Percentiles rank a stretch among this genome's conserved stretches.
Conservation (phyloP, 306 rosid species). For the Luffa acutangula region DNA sequence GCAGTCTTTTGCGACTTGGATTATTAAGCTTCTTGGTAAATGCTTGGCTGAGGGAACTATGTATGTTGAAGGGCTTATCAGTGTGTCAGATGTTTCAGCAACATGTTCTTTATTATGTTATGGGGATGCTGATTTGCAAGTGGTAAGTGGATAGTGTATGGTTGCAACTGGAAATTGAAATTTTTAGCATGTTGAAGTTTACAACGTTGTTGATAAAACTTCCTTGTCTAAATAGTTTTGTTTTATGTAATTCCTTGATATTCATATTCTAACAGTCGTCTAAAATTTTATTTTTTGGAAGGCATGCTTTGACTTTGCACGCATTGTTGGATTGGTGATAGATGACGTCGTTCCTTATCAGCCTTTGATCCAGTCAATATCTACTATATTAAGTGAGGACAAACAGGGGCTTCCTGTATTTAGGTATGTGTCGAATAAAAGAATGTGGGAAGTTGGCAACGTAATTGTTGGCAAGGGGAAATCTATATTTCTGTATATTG, state of each 20-base stretch:
- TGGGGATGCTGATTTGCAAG: slow-evolving; percentile 72
- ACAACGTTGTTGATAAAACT: slow-evolving; percentile 11
- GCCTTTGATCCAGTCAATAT: slow-evolving; percentile 53
- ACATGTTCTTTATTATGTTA: slow-evolving; percentile 72
- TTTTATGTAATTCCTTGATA: neutral
- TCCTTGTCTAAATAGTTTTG: slow-evolving; percentile 4
- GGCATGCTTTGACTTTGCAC: slow-evolving; percentile 84
- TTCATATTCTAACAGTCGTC: slow-evolving; percentile 1
- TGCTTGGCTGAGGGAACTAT: slow-evolving; percentile 82
- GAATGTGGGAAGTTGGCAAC: neutral
- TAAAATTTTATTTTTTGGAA: slow-evolving; percentile 29
- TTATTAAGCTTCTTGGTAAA: slow-evolving; percentile 60
- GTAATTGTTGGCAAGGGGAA: neutral
- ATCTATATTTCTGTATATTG: neutral
- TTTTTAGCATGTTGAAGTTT: neutral
- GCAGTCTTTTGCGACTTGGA: slow-evolving; percentile 81
- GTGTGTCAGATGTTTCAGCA: slow-evolving; percentile 48
- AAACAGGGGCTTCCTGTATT: slow-evolving; percentile 78
- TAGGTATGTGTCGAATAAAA: slow-evolving; percentile 38
- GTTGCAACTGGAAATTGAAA: neutral
- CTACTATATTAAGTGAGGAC: slow-evolving; percentile 56
- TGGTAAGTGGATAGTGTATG: slow-evolving; percentile 40
- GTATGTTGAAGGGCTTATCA: slow-evolving; percentile 70
- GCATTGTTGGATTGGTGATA: slow-evolving; percentile 44
- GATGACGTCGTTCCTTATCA: slow-evolving; percentile 57